Base-by-base conservation (phyloP, 768 basidiomycete genomes). In the Mycena chlorophos region DNA sequence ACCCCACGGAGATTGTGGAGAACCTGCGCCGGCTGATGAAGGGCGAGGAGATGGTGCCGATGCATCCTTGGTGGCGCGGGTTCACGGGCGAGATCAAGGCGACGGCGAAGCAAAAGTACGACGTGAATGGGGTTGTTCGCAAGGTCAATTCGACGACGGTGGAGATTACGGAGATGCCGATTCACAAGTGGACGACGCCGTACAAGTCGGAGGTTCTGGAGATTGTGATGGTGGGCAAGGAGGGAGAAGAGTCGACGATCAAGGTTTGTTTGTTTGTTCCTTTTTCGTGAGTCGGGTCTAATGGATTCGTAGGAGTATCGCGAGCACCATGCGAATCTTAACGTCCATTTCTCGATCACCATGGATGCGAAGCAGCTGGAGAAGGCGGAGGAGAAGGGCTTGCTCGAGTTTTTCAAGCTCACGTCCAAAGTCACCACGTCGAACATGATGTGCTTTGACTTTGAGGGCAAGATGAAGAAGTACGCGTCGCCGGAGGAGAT, bases 371-470 rank as follows among this genome's bases (percentile, higher is more conserved):
- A 88, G 60, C 87, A 88, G 56, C 81, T 97, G 60, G 81, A 89
- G 62, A 90, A 90, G 69, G 94, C 94, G 2, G 93, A 96, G 68
- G 80, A 83, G 57, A 92, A 97, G 67, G 96, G 96, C 3, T 74
- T 99, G 28, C 64, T 86, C 28, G 95, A 97, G 70, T 91, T 84
- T 69, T 98, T 99, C 86, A 96, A 94, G 72, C 75, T 98, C 58
- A 85, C 85, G 14, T 72, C 80, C 45, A 91, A 94, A 69, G 73
- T 99, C 69, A 89, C 80, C 70, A 97, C 93, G 16, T 82, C 84
- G 68, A 99, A 99, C 75, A 98, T 99, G 97, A 97, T 98, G 17
- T 94, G 93, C 73, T 99, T 99, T 71, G 96, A 99, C 71, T 83
- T 91, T 57, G 90, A 95, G 17, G 88, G 92, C 63, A 97, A 96